These are phyloP conservation scores for Diplosphaera chodatii DNA, from an alignment of 139 green algal species.

Conservation along the genomic window DNA sequence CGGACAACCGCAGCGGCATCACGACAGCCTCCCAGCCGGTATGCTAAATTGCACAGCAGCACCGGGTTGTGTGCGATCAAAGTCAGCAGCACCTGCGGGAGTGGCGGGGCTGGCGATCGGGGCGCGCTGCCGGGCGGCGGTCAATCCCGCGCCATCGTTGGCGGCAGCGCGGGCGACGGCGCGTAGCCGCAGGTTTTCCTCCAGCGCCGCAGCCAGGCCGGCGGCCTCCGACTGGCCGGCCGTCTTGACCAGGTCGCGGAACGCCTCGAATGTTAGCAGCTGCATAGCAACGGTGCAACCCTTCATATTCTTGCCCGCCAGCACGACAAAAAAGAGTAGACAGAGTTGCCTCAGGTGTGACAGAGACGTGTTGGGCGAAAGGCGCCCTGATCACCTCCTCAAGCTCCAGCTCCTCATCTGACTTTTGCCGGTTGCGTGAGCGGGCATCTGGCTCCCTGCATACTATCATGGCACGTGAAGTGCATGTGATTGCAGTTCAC, in stretches of 20 bases:
- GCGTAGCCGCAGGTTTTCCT: slow-evolving; percentile 52
- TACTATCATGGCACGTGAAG: not conserved
- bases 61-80: no score
- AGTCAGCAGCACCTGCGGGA: not conserved
- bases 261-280: slow-evolving; percentile 63
- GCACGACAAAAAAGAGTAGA: no score
- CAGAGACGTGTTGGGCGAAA: no score
- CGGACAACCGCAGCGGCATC: no score
- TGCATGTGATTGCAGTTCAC: no score
- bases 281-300: no score
- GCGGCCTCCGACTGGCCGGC: slow-evolving; percentile 28
- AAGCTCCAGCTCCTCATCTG: slow-evolving; percentile 46
- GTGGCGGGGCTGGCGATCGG: not conserved
- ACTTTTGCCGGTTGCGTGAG: slow-evolving; percentile 20
- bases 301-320: no score
- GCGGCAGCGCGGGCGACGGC: slow-evolving; percentile 36
- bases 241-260: slow-evolving; percentile 57
- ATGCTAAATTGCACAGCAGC: no score
- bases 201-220: slow-evolving; percentile 26
- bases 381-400: slow-evolving; percentile 34
- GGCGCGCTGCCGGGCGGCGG: not conserved
- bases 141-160: slow-evolving; percentile 17
- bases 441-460: slow-evolving; percentile 32
- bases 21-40: no score
- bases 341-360: no score